Percentiles rank a stretch among this genome's conserved stretches.
Evolutionary conservation across 2,329 filamentous ascomycete species (phyloP).

Genomic region (Drechmeria coniospora): DNA sequence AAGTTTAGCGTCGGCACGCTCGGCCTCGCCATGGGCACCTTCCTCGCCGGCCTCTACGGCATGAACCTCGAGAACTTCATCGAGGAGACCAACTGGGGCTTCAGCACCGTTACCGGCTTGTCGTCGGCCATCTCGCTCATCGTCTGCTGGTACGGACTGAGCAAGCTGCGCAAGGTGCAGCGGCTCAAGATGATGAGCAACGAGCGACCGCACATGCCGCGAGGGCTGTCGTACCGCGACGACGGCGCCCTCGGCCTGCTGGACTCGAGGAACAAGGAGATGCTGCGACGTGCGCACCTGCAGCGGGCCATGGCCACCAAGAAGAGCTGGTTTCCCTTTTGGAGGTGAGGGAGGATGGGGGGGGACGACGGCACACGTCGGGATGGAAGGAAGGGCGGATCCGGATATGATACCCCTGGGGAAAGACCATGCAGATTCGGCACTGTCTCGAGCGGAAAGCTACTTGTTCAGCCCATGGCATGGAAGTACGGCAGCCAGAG

Average conservation of each 20-base stretch:
- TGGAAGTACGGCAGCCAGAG: too few relatives aligned
- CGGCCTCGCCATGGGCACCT: constrained; percentile 86
- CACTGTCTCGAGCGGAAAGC: too few relatives aligned
- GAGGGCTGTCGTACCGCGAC: constrained; percentile 27
- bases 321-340: constrained; percentile 14
- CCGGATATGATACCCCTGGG: too few relatives aligned
- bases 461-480: background rate
- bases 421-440: too few relatives aligned
- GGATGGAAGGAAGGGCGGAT: too few relatives aligned
- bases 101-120: constrained; percentile 55
- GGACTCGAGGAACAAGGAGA: constrained; percentile 38
- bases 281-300: constrained; percentile 34
- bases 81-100: constrained; percentile 82
- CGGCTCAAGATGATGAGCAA: constrained; percentile 64
- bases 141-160: constrained; percentile 71
- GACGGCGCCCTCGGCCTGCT: constrained; percentile 34
- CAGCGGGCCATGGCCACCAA: constrained; percentile 24
- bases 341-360: constrained; percentile 4
- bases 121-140: constrained; percentile 60
- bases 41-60: constrained; percentile 95
- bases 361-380: too few relatives aligned
- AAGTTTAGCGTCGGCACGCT: constrained; percentile 93
- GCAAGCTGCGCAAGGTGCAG: constrained; percentile 72
- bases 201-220: constrained; percentile 22
- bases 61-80: constrained; percentile 99